Percentiles rank a stretch among this genome's conserved stretches.
Evolutionary conservation across 495 filamentous ascomycete genomes (phyloP).

Genomic region (Neurospora africana): DNA sequence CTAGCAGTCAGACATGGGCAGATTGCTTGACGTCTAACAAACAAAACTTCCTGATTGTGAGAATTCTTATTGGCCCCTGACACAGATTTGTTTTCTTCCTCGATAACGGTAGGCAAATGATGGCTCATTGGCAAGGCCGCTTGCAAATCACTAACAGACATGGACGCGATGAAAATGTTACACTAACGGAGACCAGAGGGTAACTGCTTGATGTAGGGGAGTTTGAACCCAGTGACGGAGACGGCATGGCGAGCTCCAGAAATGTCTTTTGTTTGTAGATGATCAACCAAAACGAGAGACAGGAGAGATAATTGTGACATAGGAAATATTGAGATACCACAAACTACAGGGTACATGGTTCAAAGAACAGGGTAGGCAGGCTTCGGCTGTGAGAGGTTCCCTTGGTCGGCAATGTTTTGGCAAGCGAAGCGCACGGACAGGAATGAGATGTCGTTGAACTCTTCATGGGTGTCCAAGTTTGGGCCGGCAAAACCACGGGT

Average conservation of each 20-base stretch:
- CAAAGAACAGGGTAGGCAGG: not conserved
- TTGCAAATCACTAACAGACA: too few species aligned
- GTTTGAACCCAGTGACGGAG: not conserved
- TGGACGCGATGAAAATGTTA: not conserved
- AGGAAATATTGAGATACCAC: not conserved
- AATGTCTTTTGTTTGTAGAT: rapidly evolving
- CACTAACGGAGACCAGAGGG: not conserved
- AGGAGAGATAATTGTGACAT: not conserved
- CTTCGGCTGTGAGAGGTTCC: not conserved
- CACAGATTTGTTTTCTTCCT: not conserved
- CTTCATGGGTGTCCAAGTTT: not conserved
- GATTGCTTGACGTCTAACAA: not conserved
- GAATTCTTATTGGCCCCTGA: not conserved
- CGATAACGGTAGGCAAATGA: not conserved
- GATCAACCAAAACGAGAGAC: not conserved
- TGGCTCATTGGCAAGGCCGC: not conserved
- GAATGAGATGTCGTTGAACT: not conserved
- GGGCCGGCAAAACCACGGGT: not conserved
- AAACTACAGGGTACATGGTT: not conserved
- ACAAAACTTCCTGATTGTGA: not conserved
- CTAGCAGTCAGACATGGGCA: not conserved
- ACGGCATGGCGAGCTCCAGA: not conserved
- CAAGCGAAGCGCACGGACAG: not conserved
- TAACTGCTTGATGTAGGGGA: rapidly evolving
- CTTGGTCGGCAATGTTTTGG: not conserved